These are phyloP conservation scores for Euclidium syriacum DNA, from an alignment of 345 rosid species.

Conservation along the genomic window DNA sequence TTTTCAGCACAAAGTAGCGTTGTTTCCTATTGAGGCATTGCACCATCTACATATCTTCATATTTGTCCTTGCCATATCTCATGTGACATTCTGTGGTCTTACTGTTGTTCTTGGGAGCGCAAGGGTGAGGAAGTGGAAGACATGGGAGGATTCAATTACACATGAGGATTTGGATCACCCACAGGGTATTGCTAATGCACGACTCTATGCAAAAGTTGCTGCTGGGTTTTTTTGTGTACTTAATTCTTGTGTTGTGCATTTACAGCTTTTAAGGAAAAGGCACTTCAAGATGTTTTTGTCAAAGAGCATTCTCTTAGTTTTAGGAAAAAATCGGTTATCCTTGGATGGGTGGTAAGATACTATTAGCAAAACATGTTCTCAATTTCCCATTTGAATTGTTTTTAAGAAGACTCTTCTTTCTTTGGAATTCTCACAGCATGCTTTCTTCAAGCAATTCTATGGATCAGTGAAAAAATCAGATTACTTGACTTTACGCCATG, in stretches of 20 bases:
- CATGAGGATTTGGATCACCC: slow-evolving; percentile 35
- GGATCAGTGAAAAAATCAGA: slow-evolving; percentile 80
- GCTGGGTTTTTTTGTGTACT: too few relatives aligned
- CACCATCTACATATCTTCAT: slow-evolving; percentile 75
- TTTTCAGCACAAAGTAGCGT: slow-evolving; percentile 46
- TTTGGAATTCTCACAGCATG: too few relatives aligned
- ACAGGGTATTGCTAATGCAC: too few relatives aligned
- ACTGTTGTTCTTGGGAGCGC: slow-evolving; percentile 53
- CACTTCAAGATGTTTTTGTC: slow-evolving; percentile 61
- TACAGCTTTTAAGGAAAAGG: slow-evolving; percentile 49
- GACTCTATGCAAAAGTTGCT: too few relatives aligned
- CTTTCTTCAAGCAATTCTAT: slow-evolving; percentile 88
- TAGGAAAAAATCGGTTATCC: slow-evolving; percentile 52
- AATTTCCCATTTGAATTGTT: too few relatives aligned
- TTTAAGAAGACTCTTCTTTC: too few relatives aligned
- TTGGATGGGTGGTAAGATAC: slow-evolving; percentile 85
- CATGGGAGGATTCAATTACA: slow-evolving; percentile 60
- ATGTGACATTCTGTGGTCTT: slow-evolving; percentile 52
- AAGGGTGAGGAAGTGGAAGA: slow-evolving; percentile 68
- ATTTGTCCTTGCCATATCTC: slow-evolving; percentile 64
- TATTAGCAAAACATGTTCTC: too few relatives aligned
- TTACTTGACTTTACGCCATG: slow-evolving; percentile 69
- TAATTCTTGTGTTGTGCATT: too few relatives aligned
- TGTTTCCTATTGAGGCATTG: slow-evolving; percentile 55
- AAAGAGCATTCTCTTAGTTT: slow-evolving; percentile 63